Evolutionary conservation across 2,329 filamentous ascomycete genomes (phyloP).

Genomic region (Fusarium hainanense): DNA sequence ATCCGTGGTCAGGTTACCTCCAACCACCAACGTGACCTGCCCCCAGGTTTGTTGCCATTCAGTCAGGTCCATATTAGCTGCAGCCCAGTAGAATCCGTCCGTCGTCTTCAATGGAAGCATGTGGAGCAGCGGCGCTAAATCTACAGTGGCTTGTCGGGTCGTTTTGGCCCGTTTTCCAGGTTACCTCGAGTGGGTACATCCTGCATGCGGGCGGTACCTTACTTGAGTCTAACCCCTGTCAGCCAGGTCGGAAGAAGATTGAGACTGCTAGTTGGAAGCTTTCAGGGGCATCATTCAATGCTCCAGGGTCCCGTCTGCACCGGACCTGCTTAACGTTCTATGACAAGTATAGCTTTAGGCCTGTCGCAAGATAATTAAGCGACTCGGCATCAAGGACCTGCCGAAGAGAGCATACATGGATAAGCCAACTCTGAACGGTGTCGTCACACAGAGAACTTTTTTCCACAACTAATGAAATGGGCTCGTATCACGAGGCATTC

Average conservation of each 20-base stretch:
- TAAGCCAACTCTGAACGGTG: not conserved
- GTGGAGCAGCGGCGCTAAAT: conserved; percentile 40
- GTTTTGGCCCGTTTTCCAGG: conserved; percentile 33
- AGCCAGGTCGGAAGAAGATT: conserved; percentile 16
- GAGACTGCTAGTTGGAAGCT: conserved; percentile 12
- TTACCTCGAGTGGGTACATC: conserved; percentile 25
- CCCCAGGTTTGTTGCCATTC: conserved; percentile 28
- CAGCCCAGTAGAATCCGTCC: conserved; percentile 13
- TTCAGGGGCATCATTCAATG: conserved; percentile 25
- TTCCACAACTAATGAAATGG: not conserved
- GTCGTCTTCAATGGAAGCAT: conserved; percentile 31
- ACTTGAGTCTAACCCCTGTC: conserved; percentile 27
- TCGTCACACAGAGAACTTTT: not conserved
- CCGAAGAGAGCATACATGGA: conserved; percentile 12
- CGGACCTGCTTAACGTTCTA: conserved; percentile 11
- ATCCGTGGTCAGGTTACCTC: conserved; percentile 35
- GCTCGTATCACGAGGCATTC: conserved; percentile 13
- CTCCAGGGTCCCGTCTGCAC: not conserved
- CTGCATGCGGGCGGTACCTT: conserved; percentile 37
- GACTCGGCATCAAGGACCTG: conserved; percentile 4
- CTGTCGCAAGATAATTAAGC: conserved; percentile 20
- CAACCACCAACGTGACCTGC: conserved; percentile 42
- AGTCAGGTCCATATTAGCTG: conserved; percentile 16
- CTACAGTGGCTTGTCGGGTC: conserved; percentile 32
- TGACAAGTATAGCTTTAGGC: conserved; percentile 1